Evolutionary conservation across 108 stramenopile genomes (phyloP), one percentile per base, ranked within the genome.

Genomic region (Aureococcus anophagefferens): DNA sequence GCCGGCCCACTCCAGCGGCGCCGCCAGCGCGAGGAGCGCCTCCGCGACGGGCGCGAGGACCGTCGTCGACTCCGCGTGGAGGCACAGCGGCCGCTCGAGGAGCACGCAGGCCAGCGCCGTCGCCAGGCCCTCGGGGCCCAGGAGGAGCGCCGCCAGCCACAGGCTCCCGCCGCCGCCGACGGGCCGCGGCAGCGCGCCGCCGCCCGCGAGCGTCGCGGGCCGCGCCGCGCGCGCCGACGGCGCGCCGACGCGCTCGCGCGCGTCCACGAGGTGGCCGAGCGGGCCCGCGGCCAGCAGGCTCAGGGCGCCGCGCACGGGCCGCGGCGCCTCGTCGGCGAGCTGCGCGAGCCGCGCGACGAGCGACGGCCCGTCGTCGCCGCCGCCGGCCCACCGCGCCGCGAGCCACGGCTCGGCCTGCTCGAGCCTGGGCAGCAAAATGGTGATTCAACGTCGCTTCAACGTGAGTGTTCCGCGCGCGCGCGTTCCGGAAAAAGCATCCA

Each of bases 1-100:
- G 31, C 70, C 69, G 46, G 68, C 30, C 75, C 69, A 71, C 17
- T 62, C 37, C 0, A 76, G 35, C 13, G 75, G 75, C 33, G 30
- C 4, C 11, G 71, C 40, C n/a, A 76, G 66, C 45, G 68, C 64
- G 25, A 30, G 45, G 40, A 76, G 37, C 9, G 65, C 70, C 34
- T 76, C 75, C 34, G 51, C 44, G 21, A 65, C 65, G 21, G 4
- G 29, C 0, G 59, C 63, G 33, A 76, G 69, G 25, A 33, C 63
- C 30, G 63, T 30, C 35, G 3, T 4, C 3, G 17, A 18, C 17
- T 28, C 17, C 1, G 51, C 4, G 25, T 59, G 51, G 21, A 59
- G 51, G 21, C 4, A 3, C 21, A 59, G 3, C 21, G 51, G 21
- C 14, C 51, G 17, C 25, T 59, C 51, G 21, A 59, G 51, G 25